phyloP scores from a whole-genome alignment of 2,329 filamentous ascomycete genomes.

The Hawksworthiomyces lignivorus region DNA sequence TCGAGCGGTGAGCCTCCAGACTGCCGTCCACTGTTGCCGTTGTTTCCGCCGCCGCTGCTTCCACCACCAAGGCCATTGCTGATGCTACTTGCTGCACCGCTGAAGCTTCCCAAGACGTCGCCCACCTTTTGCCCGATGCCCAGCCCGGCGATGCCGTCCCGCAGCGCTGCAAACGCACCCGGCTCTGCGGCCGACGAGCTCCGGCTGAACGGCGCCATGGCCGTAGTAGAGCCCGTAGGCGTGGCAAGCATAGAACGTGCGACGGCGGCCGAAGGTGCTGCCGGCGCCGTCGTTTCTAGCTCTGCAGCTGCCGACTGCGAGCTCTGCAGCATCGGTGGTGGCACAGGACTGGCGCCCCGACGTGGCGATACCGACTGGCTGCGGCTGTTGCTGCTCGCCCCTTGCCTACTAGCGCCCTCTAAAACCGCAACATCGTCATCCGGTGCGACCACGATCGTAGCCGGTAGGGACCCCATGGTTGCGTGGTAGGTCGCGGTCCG shows the following conservation, averaged over 20 bases:
- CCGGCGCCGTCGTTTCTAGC: slow-evolving; percentile 2
- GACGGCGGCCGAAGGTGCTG: neutral
- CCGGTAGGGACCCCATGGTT: slow-evolving; percentile 4
- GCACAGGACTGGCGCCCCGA: slow-evolving; percentile 25
- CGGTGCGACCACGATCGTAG: slow-evolving; percentile 25
- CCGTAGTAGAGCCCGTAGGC: neutral
- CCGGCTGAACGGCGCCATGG: slow-evolving; percentile 9
- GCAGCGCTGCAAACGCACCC: slow-evolving; percentile 14
- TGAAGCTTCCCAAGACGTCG: slow-evolving; percentile 16
- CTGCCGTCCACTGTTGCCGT: slow-evolving; percentile 9
- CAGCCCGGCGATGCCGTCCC: slow-evolving; percentile 17
- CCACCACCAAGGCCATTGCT: neutral
- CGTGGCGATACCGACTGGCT: slow-evolving; percentile 20
- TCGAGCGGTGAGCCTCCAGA: slow-evolving; percentile 7
- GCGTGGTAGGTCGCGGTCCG: slow-evolving; percentile 24
- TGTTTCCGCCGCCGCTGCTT: neutral
- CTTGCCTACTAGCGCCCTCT: neutral
- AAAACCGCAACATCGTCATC: slow-evolving; percentile 30
- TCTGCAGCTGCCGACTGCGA: slow-evolving; percentile 12
- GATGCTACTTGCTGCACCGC: slow-evolving; percentile 3
- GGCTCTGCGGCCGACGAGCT: slow-evolving; percentile 13
- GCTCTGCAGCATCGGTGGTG: slow-evolving; percentile 25
- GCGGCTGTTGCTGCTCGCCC: slow-evolving; percentile 9
- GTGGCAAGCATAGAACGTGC: slow-evolving; percentile 15
- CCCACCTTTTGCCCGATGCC: slow-evolving; percentile 16